These are phyloP conservation scores for Termitomyces sp. DNA, from an alignment of 768 basidiomycete species.

Conservation along the genomic window DNA sequence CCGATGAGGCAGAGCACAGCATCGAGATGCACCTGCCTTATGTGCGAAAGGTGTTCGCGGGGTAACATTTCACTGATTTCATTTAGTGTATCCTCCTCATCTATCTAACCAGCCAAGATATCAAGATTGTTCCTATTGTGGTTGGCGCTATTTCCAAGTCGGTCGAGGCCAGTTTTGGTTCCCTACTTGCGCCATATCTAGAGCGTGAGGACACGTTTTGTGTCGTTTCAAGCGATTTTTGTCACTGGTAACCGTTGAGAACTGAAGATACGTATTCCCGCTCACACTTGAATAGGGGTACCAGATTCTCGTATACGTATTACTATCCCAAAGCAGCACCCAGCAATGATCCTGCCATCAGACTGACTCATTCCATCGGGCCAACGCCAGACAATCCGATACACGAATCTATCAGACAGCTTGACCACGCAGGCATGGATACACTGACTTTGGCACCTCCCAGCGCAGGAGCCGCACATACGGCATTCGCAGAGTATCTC, in stretches of 20 bases:
- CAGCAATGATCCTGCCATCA: slow-evolving; percentile 37
- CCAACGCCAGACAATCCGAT: slow-evolving; percentile 59
- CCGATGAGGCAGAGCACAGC: slow-evolving; percentile 94
- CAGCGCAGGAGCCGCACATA: slow-evolving; percentile 52
- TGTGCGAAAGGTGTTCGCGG: slow-evolving; percentile 77
- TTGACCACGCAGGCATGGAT: slow-evolving; percentile 87
- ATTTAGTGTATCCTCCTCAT: neutral
- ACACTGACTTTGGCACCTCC: slow-evolving; percentile 53
- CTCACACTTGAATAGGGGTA: slow-evolving; percentile 46
- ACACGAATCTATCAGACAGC: slow-evolving; percentile 71
- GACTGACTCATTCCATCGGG: slow-evolving; percentile 39
- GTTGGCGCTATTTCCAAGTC: slow-evolving; percentile 71
- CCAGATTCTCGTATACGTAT: slow-evolving; percentile 80
- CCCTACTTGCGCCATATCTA: slow-evolving; percentile 77
- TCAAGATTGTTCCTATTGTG: slow-evolving; percentile 83
- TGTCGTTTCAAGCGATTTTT: slow-evolving; percentile 94
- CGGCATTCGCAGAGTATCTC: slow-evolving; percentile 62
- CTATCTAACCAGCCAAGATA: slow-evolving; percentile 49
- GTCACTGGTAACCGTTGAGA: slow-evolving; percentile 72
- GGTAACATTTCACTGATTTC: slow-evolving; percentile 36
- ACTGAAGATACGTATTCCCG: neutral
- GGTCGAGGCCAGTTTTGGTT: slow-evolving; percentile 60
- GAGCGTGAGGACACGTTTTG: slow-evolving; percentile 75
- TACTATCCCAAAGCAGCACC: slow-evolving; percentile 70
- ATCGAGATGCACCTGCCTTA: slow-evolving; percentile 98